These are phyloP conservation scores for Prunus campanulata DNA, from an alignment of 306 rosid species.

Conservation along the genomic window DNA sequence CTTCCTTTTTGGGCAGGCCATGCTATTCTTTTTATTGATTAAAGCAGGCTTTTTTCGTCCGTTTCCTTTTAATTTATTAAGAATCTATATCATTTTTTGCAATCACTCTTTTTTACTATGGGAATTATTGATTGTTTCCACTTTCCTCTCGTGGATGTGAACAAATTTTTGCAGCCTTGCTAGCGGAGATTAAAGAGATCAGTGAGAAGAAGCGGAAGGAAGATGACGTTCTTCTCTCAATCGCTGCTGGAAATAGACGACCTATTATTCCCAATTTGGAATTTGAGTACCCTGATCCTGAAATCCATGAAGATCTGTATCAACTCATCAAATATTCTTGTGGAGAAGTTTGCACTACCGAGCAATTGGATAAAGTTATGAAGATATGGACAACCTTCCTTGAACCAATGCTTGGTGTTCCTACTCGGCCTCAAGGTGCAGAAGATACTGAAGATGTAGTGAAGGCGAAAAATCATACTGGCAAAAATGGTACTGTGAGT, in stretches of 20 bases:
- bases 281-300: slow-evolving; percentile 77
- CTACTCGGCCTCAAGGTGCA: slow-evolving; percentile 75
- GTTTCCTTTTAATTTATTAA: background rate
- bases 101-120: background rate
- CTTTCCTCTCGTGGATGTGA: background rate
- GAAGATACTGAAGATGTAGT: slow-evolving; percentile 93
- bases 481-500: slow-evolving; percentile 45
- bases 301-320: slow-evolving; percentile 89
- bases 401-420: slow-evolving; percentile 91
- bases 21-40: background rate
- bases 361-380: slow-evolving; percentile 90
- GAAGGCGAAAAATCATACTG: slow-evolving; percentile 54
- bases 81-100: background rate
- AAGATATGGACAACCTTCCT: slow-evolving; percentile 95
- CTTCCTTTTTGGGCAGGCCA: background rate
- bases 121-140: slow-evolving; percentile 13
- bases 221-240: slow-evolving; percentile 93
- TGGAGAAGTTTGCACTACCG: slow-evolving; percentile 92
- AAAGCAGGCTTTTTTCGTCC: background rate
- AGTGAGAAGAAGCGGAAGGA: slow-evolving; percentile 96
- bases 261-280: slow-evolving; percentile 91
- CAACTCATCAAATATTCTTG: slow-evolving; percentile 93
- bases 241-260: slow-evolving; percentile 93
- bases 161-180: slow-evolving; percentile 56
- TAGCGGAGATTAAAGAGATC: slow-evolving; percentile 92